A percentile compares a stretch with the other conserved stretches of the same genome.
Conservation (phyloP, 805 yeast genomes). For the Vanderwaltozyma yarrowii region DNA sequence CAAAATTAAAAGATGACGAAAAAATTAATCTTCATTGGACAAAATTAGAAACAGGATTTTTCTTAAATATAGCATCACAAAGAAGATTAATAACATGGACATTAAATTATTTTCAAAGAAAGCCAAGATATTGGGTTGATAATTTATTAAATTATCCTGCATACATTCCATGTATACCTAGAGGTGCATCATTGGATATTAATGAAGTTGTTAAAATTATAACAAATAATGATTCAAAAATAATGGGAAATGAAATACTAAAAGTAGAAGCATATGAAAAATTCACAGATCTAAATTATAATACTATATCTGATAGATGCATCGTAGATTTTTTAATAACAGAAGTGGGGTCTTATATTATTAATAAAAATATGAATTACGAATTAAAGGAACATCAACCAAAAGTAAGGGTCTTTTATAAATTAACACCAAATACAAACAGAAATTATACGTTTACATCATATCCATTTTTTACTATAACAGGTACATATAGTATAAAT, state of each 20-base stretch:
- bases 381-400: background rate
- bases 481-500: background rate
- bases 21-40: conserved; percentile 8
- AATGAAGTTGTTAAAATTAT: conserved; percentile 10
- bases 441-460: conserved; percentile 4
- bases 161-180: conserved; percentile 10
- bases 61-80: conserved; percentile 11
- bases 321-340: background rate
- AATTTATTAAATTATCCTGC: conserved; percentile 12
- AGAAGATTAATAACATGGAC: conserved; percentile 5
- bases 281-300: conserved; percentile 3
- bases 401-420: conserved; percentile 3
- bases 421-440: conserved; percentile 4
- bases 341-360: background rate
- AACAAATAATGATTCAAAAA: conserved; percentile 5
- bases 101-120: conserved; percentile 2
- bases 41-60: conserved; percentile 10
- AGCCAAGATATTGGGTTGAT: conserved; percentile 2
- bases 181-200: conserved; percentile 5
- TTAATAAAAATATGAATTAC: background rate
- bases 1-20: background rate
- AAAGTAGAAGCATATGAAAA: conserved; percentile 1
- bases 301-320: background rate
- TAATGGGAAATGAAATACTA: background rate
- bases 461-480: conserved; percentile 1